Base-by-base conservation (phyloP, 108 stramenopile genomes). In the Skeletonema marinoi region DNA sequence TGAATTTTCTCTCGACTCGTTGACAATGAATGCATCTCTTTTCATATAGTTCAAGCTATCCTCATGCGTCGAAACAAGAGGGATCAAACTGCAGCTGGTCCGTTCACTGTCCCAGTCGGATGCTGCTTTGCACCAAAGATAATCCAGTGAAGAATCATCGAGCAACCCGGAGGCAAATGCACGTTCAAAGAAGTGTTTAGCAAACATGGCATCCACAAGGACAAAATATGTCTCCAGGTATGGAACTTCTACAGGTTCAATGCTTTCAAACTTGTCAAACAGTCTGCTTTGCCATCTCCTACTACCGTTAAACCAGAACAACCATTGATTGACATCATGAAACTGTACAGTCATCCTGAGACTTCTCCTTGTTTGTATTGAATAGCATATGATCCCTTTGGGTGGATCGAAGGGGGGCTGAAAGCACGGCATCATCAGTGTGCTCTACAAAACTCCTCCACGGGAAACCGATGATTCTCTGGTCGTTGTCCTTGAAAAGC, bases 161-260 rank as follows among this genome's bases (percentile, higher is more conserved):
- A 14, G 14, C 44, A 46, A 14, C 7, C 14, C 44, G 16, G 38
- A 35, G 65, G 36, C 35, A 46, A 72, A 29, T 1, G 72, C 41
- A 14, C 21, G 63, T 29, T 63, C 46, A 72, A 78, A 78, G 31
- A 65, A 72, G 63, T 64, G 56, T 8, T 36, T 21, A 8, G 71
- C 70, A 65, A 78, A 78, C 17, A 65, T 29, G 12, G 39, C 63
- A 71, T 78, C 63, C 70, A 78, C 51, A 13, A 78, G 19, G 6
- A 78, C 71, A 35, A 78, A 72, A 50, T 78, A 72, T 51, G 65
- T 65, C 65, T 71, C 77, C 33, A 78, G 25, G 16, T 72, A 36
- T 8, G 70, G 70, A 17, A 72, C 63, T 51, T 65, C 46, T 11
- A 65, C 46, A 66, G 78, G 78, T 46, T 12, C 44, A 12, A 46